A percentile compares a stretch with the other conserved stretches of the same genome.
These are phyloP conservation scores for Calocybe cyanea DNA, from an alignment of 768 basidiomycete genomes.

Conservation along the genomic window DNA sequence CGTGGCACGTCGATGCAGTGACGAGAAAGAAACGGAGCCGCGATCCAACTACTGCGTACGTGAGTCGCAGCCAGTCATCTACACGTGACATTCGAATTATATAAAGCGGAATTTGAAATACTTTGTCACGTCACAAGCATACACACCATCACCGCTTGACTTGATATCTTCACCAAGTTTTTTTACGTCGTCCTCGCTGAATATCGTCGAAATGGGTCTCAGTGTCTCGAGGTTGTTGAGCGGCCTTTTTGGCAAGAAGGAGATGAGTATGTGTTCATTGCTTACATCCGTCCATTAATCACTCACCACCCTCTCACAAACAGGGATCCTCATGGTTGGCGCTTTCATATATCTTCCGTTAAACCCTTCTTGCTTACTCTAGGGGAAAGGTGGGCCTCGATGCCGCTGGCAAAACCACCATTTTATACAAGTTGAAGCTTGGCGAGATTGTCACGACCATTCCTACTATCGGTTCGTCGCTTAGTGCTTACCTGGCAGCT, in stretches of 20 bases:
- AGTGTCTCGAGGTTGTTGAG: constrained; percentile 71
- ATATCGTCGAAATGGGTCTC: constrained; percentile 65
- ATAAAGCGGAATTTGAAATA: constrained; percentile 46
- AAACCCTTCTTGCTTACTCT: constrained; percentile 11
- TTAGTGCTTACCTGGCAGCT: constrained; percentile 8
- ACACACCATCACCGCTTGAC: constrained; percentile 21
- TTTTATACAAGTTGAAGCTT: constrained; percentile 98
- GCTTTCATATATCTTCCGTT: constrained; percentile 11
- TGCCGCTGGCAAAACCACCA: constrained; percentile 98
- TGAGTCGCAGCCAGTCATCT: too few species aligned
- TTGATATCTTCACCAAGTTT: constrained; percentile 28
- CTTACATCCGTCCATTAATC: constrained; percentile 26
- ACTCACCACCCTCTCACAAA: constrained; percentile 25
- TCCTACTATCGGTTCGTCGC: constrained; percentile 90
- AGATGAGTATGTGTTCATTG: constrained; percentile 83
- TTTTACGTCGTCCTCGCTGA: constrained; percentile 26
- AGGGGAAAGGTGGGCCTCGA: constrained; percentile 87
- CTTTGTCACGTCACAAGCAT: constrained; percentile 39
- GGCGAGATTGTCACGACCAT: constrained; percentile 99
- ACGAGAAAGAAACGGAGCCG: constrained; percentile 5
- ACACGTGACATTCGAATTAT: too few species aligned
- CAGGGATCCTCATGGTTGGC: constrained; percentile 93
- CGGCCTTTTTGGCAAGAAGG: constrained; percentile 95
- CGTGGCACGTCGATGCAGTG: constrained; percentile 5
- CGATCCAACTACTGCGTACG: too few species aligned